A percentile compares a stretch with the other conserved stretches of the same genome.
Evolutionary conservation across 331 rosid species (phyloP).

Genomic region (Malus hybrid): DNA sequence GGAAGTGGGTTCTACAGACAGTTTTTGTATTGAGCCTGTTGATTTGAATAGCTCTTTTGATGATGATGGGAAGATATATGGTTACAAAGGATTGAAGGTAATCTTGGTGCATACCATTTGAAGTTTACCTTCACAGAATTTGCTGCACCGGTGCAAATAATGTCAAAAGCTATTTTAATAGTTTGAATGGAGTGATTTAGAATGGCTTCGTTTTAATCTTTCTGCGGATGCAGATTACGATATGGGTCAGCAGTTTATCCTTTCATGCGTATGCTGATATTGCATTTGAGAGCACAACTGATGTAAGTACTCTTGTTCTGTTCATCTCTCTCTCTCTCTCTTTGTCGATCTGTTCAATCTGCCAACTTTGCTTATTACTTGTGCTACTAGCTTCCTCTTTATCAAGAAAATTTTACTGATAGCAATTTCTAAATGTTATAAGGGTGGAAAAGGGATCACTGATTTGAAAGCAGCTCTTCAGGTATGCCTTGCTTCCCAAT

Average conservation of each 20-base stretch:
- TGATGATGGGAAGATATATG: conserved; percentile 75
- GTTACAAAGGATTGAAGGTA: conserved; percentile 82
- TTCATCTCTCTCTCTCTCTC: background rate
- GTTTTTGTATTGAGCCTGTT: conserved; percentile 47
- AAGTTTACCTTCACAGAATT: background rate
- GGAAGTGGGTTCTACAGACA: conserved; percentile 45
- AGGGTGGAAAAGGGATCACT: conserved; percentile 93
- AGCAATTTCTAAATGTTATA: conserved; percentile 15
- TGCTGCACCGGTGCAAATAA: background rate
- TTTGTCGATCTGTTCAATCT: background rate
- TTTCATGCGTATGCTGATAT: conserved; percentile 77
- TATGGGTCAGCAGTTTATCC: conserved; percentile 75
- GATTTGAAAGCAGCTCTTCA: conserved; percentile 72
- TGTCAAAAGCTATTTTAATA: background rate
- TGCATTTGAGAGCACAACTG: conserved; percentile 49
- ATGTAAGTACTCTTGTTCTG: conserved; percentile 49
- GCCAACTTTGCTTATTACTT: background rate
- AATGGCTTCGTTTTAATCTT: conserved; percentile 10
- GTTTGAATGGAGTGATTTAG: background rate
- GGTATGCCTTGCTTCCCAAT: conserved; percentile 31
- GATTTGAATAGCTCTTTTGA: conserved; percentile 56
- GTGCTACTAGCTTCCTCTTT: background rate
- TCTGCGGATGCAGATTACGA: conserved; percentile 47
- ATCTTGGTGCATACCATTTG: background rate
- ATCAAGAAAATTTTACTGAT: background rate